These are phyloP conservation scores for Naganishia vishniacii DNA, from an alignment of 768 basidiomycete species.

Conservation along the genomic window DNA sequence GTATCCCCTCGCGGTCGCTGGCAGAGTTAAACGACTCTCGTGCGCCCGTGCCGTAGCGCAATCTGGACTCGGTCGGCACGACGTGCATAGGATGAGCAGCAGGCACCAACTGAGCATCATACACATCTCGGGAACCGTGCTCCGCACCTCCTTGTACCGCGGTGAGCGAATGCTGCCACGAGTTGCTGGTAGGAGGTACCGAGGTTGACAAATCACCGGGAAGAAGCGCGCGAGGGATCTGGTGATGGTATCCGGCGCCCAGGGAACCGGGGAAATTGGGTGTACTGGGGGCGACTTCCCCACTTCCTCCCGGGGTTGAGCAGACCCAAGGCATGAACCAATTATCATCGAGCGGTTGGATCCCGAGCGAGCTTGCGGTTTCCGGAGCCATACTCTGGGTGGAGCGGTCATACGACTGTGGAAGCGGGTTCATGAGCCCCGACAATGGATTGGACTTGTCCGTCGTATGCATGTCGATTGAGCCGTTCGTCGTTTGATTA, in stretches of 20 bases:
- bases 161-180: background rate
- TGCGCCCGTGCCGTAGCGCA: background rate
- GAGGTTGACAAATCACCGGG: background rate
- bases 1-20: background rate
- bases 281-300: background rate
- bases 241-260: background rate
- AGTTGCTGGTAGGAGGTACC: background rate
- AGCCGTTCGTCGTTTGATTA: background rate
- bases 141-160: background rate
- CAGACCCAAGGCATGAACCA: constrained; percentile 27
- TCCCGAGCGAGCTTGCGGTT: no score
- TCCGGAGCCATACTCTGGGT: no score
- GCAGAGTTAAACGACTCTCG: constrained; percentile 8
- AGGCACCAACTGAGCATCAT: no score
- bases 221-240: constrained; percentile 6
- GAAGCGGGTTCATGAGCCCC: no score
- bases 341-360: constrained; percentile 13
- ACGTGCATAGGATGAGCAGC: background rate
- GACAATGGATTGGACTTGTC: no score
- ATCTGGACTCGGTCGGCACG: background rate
- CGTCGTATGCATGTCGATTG: no score
- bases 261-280: background rate
- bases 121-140: background rate
- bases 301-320: constrained; percentile 16
- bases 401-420: no score